Evolutionary conservation across 371 early-diverging fungal species (phyloP).

Genomic region (Mucor saturninus): DNA sequence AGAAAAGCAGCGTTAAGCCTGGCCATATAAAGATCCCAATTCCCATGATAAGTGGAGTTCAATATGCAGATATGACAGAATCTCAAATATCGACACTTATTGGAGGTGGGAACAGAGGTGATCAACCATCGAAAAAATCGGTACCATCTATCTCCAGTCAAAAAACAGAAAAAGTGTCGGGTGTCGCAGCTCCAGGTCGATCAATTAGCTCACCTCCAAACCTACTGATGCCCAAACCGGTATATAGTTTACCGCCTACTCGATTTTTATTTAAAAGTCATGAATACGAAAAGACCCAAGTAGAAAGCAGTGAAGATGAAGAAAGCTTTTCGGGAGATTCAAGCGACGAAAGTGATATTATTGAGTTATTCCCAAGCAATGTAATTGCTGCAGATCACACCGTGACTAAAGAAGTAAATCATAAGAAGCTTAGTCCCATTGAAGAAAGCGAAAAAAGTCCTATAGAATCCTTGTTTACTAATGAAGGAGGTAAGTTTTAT

Average conservation of each 20-base stretch:
- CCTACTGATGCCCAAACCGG: constrained; percentile 26
- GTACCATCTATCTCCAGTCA: constrained; percentile 10
- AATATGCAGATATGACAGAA: constrained; percentile 22
- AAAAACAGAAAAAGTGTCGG: background rate
- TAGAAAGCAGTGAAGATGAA: constrained; percentile 16
- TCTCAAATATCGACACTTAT: constrained; percentile 16
- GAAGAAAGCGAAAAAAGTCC: constrained; percentile 3
- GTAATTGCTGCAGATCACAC: background rate
- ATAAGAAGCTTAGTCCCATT: background rate
- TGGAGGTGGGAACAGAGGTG: constrained; percentile 6
- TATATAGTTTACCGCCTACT: constrained; percentile 25
- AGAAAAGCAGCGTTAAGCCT: constrained; percentile 8
- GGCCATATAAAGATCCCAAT: constrained; percentile 21
- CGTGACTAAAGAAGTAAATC: background rate
- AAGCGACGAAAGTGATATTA: background rate
- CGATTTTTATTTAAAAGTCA: constrained; percentile 9
- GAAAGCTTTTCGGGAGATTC: background rate
- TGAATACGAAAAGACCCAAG: constrained; percentile 26
- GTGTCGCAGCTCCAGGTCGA: constrained; percentile 1
- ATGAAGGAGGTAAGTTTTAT: constrained; percentile 8
- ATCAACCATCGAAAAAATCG: constrained; percentile 2
- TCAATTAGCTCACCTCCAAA: constrained; percentile 23
- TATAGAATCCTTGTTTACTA: background rate
- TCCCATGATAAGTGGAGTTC: constrained; percentile 20
- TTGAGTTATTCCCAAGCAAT: constrained; percentile 6